A percentile compares a stretch with the other conserved stretches of the same genome.
These are phyloP conservation scores for Quercus ilex DNA, from an alignment of 306 rosid genomes.

Conservation along the genomic window DNA sequence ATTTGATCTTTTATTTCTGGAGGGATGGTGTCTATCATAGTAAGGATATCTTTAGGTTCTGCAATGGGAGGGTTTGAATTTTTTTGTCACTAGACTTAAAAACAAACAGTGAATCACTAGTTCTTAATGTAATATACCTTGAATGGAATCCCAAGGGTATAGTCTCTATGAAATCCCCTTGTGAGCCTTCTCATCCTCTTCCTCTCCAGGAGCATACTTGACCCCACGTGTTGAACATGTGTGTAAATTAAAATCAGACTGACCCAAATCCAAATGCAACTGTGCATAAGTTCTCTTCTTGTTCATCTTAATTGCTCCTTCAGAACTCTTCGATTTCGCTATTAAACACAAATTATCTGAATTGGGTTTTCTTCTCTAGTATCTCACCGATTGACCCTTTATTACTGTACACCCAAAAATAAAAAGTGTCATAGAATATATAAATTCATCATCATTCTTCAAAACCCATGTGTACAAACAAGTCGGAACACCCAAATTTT, in stretches of 20 bases:
- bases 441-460: neutral
- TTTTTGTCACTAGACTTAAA: no score
- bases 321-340: constrained; percentile 4
- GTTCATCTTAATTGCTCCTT: constrained; percentile 47
- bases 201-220: constrained; percentile 58
- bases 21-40: no score
- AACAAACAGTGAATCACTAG: no score
- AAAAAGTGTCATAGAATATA: neutral
- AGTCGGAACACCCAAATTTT: no score
- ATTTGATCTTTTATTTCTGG: no score
- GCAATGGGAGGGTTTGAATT: no score
- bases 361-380: neutral
- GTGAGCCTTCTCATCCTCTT: constrained; percentile 66
- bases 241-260: constrained; percentile 65
- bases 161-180: constrained; percentile 57
- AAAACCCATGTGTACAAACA: no score
- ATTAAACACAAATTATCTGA: neutral
- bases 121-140: constrained; percentile 32
- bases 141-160: constrained; percentile 60
- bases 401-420: neutral
- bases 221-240: constrained; percentile 57
- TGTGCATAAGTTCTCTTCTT: constrained; percentile 86
- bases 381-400: neutral
- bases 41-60: no score
- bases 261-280: constrained; percentile 74